A percentile compares a stretch with the other conserved stretches of the same genome.
Conservation (phyloP, 106 monocot species). For the Dioscorea alata region DNA sequence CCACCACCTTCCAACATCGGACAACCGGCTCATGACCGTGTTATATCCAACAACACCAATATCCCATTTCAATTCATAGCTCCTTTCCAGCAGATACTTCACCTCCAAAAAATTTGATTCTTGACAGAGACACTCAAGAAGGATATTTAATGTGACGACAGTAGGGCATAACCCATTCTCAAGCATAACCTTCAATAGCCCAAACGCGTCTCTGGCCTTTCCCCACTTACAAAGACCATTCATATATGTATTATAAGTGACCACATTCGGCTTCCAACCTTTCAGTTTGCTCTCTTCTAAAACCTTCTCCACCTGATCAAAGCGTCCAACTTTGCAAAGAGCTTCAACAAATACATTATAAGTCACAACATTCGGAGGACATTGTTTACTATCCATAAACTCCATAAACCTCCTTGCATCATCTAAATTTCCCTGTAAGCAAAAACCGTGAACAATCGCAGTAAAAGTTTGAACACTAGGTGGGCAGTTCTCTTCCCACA, state of each 20-base stretch:
- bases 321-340: conserved; percentile 1
- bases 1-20: not conserved
- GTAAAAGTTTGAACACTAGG: conserved; percentile 2
- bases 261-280: conserved; percentile 3
- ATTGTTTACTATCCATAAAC: not conserved
- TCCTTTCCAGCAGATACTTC: not conserved
- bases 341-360: conserved; percentile 6
- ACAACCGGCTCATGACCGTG: conserved; percentile 1
- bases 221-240: conserved; percentile 4
- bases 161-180: not conserved
- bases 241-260: conserved; percentile 10
- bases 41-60: conserved; percentile 5
- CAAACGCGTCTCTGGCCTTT: not conserved
- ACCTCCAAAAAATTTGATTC: not conserved
- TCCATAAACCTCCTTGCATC: not conserved
- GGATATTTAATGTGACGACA: conserved; percentile 1
- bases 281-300: not conserved
- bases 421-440: not conserved
- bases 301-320: not conserved
- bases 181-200: not conserved
- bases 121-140: conserved; percentile 4
- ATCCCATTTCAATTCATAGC: conserved; percentile 5
- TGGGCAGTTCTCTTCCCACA: conserved; percentile 1
- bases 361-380: conserved; percentile 7
- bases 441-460: conserved; percentile 3